A percentile compares a stretch with the other conserved stretches of the same genome.
Conservation (phyloP, 257 asterid species). For the Leptodermis oblonga region DNA sequence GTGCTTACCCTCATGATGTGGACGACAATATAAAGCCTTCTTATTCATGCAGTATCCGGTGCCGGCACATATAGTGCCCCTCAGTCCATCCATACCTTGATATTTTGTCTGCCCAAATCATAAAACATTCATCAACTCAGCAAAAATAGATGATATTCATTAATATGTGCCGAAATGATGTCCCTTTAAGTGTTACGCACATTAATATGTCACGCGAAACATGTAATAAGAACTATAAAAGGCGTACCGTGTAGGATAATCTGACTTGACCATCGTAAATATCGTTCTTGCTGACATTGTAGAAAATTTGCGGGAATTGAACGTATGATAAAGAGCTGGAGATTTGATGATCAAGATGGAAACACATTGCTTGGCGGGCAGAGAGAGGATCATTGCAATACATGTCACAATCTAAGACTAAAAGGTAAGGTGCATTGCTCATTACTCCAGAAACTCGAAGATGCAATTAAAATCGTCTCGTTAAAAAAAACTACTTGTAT, state of each 20-base stretch:
- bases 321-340: slow-evolving; percentile 41
- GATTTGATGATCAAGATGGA: slow-evolving; percentile 37
- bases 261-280: slow-evolving; percentile 79
- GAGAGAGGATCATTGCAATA: slow-evolving; percentile 47
- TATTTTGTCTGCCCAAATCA: slow-evolving; percentile 50
- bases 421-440: slow-evolving; percentile 68
- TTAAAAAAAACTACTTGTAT: no score
- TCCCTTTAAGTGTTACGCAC: no score
- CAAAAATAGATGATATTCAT: no score
- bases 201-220: no score
- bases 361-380: slow-evolving; percentile 53
- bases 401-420: slow-evolving; percentile 55
- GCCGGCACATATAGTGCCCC: slow-evolving; percentile 59
- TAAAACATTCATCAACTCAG: no score
- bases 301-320: slow-evolving; percentile 72
- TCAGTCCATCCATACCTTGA: slow-evolving; percentile 85
- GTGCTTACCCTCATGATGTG: slow-evolving; percentile 40
- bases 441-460: slow-evolving; percentile 70
- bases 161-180: no score
- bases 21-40: slow-evolving; percentile 48
- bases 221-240: no score
- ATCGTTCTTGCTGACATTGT: slow-evolving; percentile 60
- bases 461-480: no score
- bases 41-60: slow-evolving; percentile 67
- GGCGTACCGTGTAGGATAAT: slow-evolving; percentile 51